Conservation (phyloP, 257 asterid genomes). For the Forsythia suspensa region DNA sequence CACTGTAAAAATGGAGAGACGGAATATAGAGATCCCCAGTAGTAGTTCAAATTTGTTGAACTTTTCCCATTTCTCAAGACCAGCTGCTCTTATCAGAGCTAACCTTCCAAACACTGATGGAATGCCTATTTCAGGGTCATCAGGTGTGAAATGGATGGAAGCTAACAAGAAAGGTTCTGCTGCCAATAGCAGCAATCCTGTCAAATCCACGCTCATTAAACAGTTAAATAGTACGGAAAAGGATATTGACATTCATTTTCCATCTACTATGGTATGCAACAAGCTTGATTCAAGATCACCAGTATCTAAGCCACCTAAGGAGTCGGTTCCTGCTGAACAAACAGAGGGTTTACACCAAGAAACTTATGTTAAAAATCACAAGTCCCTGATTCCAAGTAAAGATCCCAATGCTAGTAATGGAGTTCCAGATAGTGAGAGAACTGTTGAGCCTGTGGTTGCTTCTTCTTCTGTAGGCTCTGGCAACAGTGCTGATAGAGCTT, state of each 20-base stretch:
- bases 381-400: slow-evolving; percentile 19
- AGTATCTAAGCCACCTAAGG: slow-evolving; percentile 31
- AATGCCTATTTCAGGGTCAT: slow-evolving; percentile 39
- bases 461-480: slow-evolving; percentile 95
- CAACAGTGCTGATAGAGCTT: slow-evolving; percentile 68
- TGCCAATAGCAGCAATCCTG: slow-evolving; percentile 25
- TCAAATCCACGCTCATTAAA: slow-evolving; percentile 31
- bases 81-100: slow-evolving; percentile 48
- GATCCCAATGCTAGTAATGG: slow-evolving; percentile 31
- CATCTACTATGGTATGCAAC: slow-evolving; percentile 21
- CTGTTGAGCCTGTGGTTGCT: slow-evolving; percentile 61
- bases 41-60: slow-evolving; percentile 48
- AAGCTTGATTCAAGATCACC: slow-evolving; percentile 29
- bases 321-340: slow-evolving; percentile 31
- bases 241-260: slow-evolving; percentile 31
- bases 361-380: slow-evolving; percentile 37
- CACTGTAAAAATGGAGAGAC: slow-evolving; percentile 34
- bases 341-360: slow-evolving; percentile 38
- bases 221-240: slow-evolving; percentile 28
- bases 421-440: slow-evolving; percentile 45
- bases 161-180: slow-evolving; percentile 37
- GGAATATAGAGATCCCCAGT: slow-evolving; percentile 26
- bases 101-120: slow-evolving; percentile 39
- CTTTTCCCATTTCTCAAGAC: slow-evolving; percentile 76
- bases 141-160: slow-evolving; percentile 31